Base-by-base conservation (phyloP, 2,329 filamentous ascomycete genomes). In the Stagonosporopsis rhizophila region DNA sequence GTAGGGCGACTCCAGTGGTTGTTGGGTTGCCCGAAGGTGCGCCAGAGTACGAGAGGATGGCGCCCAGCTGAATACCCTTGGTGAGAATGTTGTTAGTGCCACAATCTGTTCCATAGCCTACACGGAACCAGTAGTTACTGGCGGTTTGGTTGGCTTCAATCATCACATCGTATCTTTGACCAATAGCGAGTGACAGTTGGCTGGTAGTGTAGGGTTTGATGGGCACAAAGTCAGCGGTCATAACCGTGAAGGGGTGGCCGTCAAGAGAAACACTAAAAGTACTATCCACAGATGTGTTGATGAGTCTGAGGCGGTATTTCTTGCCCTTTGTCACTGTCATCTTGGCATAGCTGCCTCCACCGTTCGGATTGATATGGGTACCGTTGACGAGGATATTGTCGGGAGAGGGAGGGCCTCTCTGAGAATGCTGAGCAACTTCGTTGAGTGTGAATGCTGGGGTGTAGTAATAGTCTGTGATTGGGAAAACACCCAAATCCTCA, bases 391-490 rank as follows among this genome's bases (percentile, higher is more conserved):
- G 67, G 14, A 74, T 68, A 23, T 78, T 77, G 19, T 87, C 84
- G n/a, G 70, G 69, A 4, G 58, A 40, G 3, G 78, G 78, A 14
- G 76, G 75, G 5, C 69, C 71, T 22, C 61, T 62, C 9, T 35
- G 66, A 63, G 62, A 77, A 57, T 65, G 73, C 62, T 61, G 68
- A 6, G 65, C 71, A 32, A 59, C 71, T 60, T 64, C 73, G 44
- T 65, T 68, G 58, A 66, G 67, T 57, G 48, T 71, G 64, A 72
- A 69, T 35, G 56, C 73, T 58, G 62, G 70, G 55, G 66, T 57
- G 42, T 74, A 83, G 68, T 87, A 87, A 87, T 87, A 90, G 65
- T 91, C 88, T 15, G 80, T 82, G 6, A 89, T 67, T 23, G 86
- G 78, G 1, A 89, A 63, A 11, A 80, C 74, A 3, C 88, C 87